Base-by-base conservation (phyloP, 83 land plant species). In the Thuja plicata region DNA sequence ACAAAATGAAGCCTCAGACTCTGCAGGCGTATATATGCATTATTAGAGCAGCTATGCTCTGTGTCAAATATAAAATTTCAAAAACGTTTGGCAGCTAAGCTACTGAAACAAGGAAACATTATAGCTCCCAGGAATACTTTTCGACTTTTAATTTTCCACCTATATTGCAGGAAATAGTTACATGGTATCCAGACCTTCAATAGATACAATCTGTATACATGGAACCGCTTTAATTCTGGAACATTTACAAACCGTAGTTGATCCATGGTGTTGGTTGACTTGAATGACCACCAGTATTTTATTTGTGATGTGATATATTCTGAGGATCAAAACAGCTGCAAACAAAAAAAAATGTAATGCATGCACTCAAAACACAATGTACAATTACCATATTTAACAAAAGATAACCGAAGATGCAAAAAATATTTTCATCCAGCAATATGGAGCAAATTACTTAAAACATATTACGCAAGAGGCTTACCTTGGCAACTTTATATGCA, bases 401-500 rank as follows among this genome's bases (percentile, higher is more conserved):
- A 62, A 57, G 66, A 55, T 41, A 52, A 84, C 55, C 6, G 34
- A 48, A 89, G 9, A 62, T 35, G 77, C 5, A n/a, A 15, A n/a
- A 70, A 50, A 71, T 6, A 70, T 88, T 38, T 0, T 24, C n/a
- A 73, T 46, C 50, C 66, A 11, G 50, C n/a, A 40, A 79, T 15
- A 24, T 81, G 50, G 3, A 16, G 24, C 50, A 89, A 32, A 43
- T 8, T 16, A 24, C 21, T 19, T 19, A 11, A 13, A 80, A 41
- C 40, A 48, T 55, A 38, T 2, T 19, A 3, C 38, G 50, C 35
- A 30, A n/a, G 34, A 89, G 32, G 73, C 73, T 84, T 89, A 95
- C 96, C 96, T 93, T 32, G 94, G 94, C 35, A 83, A 73, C 87
- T 87, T 93, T 78, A 90, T 71, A 76, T 95, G 96, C 24, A 93